Base-by-base conservation (phyloP, 768 basidiomycete species). In the Collybia nuda region DNA sequence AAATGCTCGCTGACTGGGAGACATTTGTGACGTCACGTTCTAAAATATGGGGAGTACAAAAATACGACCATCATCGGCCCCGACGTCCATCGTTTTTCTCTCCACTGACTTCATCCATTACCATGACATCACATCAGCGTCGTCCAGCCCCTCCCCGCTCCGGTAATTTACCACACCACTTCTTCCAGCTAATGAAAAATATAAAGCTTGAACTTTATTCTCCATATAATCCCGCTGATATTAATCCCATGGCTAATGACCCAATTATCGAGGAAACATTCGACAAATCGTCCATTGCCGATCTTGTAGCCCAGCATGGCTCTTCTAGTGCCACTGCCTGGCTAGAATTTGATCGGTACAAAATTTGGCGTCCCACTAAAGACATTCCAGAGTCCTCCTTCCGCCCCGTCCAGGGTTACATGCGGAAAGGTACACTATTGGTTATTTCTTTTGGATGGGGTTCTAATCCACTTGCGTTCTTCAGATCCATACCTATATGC, bases 281-380 rank as follows among this genome's bases (percentile, higher is more conserved):
- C 22, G 63, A 64, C 50, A 71, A 66, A 53, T 55, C 62, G 15
- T 51, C 60, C 15, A 65, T 83, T 44, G 71, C 77, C 17, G 70
- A 76, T 37, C 72, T 88, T 54, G 79, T 86, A 40, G 85, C 84
- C 3, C 70, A 74, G 44, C 80, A 88, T 55, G 85, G 86, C 15
- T 85, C 86, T 28, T 80, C 83, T 6, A 81, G 81, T 46, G 78
- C 85, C 37, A 89, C 85, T 0, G 79, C 85, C 7, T 89, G 85
- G 85, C 73, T 86, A 7, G 86, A 90, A 60, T 70, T 77, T 56
- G 77, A 78, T 62, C 64, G 82, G 62, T 77, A 74, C 62, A 61
- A 64, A 43, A 64, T 83, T 59, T 66, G 84, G 84, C 61, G 77
- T 11, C 61, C 69, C 22, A 51, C 64, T 2, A 56, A 62, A 12